These are phyloP conservation scores for Aspergillus campestris DNA, from an alignment of 495 filamentous ascomycete species.

Conservation along the genomic window DNA sequence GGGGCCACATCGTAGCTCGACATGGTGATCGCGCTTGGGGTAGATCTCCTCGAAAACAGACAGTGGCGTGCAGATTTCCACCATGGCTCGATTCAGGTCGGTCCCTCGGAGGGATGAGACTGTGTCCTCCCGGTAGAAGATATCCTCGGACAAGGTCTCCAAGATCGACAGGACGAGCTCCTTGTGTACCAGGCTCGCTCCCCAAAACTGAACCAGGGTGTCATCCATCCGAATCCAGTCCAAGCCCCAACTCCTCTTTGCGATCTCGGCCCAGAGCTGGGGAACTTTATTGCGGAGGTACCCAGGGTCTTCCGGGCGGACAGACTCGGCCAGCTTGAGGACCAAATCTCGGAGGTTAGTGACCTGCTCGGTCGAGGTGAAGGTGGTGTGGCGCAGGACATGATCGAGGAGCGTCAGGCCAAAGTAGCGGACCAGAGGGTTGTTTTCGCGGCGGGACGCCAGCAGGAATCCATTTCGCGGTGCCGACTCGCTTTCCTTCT, in stretches of 20 bases:
- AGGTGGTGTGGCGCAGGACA: constrained; percentile 74
- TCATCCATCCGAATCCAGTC: constrained; percentile 95
- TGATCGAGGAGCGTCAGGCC: constrained; percentile 86
- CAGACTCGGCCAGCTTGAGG: constrained; percentile 64
- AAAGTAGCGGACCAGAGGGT: constrained; percentile 82
- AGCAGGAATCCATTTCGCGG: constrained; percentile 80
- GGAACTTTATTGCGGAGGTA: constrained; percentile 91
- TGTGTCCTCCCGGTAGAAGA: constrained; percentile 84
- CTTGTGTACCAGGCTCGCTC: constrained; percentile 61
- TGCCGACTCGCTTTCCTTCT: constrained; percentile 69
- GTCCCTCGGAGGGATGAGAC: constrained; percentile 73
- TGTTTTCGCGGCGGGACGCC: constrained; percentile 60
- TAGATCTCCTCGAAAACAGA: constrained; percentile 64
- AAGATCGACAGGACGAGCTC: constrained; percentile 74
- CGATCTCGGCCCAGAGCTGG: constrained; percentile 90
- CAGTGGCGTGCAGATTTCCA: constrained; percentile 85
- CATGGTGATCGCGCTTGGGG: constrained; percentile 53
- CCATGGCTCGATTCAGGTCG: constrained; percentile 75
- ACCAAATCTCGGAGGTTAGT: constrained; percentile 61
- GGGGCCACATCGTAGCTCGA: constrained; percentile 59
- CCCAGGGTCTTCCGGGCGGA: constrained; percentile 63
- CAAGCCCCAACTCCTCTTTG: constrained; percentile 82
- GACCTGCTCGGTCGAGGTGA: constrained; percentile 54
- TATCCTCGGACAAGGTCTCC: constrained; percentile 89
- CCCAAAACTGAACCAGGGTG: constrained; percentile 73